Evolutionary conservation across 2,329 filamentous ascomycete genomes (phyloP).

Genomic region (Colletotrichum sp.): DNA sequence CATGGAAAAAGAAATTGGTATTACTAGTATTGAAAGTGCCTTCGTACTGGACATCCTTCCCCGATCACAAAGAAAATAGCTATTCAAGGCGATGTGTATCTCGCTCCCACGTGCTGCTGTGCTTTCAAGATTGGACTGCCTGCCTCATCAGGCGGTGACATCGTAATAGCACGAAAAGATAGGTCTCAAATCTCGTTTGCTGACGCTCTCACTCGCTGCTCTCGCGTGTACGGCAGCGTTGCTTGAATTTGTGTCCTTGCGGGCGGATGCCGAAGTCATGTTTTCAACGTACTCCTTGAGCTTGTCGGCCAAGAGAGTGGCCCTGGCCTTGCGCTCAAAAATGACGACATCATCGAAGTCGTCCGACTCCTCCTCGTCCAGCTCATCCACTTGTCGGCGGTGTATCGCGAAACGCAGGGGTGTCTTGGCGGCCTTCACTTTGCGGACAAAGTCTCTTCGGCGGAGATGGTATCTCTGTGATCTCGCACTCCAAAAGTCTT

Average conservation of each 20-base stretch:
- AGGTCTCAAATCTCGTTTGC: conserved; percentile 13
- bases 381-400: conserved; percentile 27
- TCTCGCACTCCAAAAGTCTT: conserved; percentile 45
- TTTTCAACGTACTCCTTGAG: conserved; percentile 16
- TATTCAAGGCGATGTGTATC: neutral
- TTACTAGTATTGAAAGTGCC: neutral
- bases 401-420: conserved; percentile 44
- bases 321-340: conserved; percentile 22
- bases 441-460: conserved; percentile 43
- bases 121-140: neutral
- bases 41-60: neutral
- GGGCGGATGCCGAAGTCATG: neutral
- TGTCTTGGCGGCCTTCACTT: conserved; percentile 38
- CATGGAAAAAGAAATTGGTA: neutral
- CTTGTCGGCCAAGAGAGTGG: conserved; percentile 3
- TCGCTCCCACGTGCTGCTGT: neutral
- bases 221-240: neutral
- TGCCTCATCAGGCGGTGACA: neutral
- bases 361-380: conserved; percentile 41
- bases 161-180: conserved; percentile 22
- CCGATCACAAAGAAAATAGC: neutral
- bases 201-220: neutral
- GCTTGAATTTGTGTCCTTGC: neutral
- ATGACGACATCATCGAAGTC: conserved; percentile 36
- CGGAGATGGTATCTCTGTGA: conserved; percentile 40